A percentile compares a stretch with the other conserved stretches of the same genome.
Conservation (phyloP, 2,329 filamentous ascomycete genomes). For the Cyphellophora attinorum region DNA sequence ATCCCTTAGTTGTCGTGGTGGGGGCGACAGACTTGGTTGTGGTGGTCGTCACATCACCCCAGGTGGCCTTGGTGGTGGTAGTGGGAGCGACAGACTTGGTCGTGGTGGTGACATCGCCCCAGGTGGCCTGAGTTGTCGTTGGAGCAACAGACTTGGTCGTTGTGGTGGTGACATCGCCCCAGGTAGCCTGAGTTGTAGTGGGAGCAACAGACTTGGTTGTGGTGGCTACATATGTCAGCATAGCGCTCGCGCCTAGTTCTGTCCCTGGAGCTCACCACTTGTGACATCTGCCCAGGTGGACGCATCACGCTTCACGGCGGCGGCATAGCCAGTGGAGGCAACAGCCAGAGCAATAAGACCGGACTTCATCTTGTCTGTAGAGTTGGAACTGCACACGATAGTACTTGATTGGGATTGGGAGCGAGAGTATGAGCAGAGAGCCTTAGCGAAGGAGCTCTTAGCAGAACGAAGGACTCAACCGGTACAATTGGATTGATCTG, state of each 20-base stretch:
- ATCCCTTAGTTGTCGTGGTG: slow-evolving; percentile 27
- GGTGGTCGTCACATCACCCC: slow-evolving; percentile 8
- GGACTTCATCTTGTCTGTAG: slow-evolving; percentile 18
- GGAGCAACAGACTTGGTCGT: slow-evolving; percentile 14
- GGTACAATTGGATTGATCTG: slow-evolving; percentile 5
- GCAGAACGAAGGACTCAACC: slow-evolving; percentile 9
- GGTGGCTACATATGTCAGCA: slow-evolving; percentile 18
- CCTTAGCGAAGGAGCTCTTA: slow-evolving; percentile 39
- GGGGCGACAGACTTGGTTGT: slow-evolving; percentile 7
- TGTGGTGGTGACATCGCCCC: slow-evolving; percentile 5
- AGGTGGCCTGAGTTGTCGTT: slow-evolving; percentile 18
- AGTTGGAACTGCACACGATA: slow-evolving; percentile 2
- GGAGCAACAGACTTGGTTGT: slow-evolving; percentile 17
- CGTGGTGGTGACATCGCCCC: slow-evolving; percentile 5
- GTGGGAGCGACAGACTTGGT: slow-evolving; percentile 15
- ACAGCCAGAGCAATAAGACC: slow-evolving; percentile 19
- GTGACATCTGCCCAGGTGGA: too few relatives aligned
- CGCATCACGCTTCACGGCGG: slow-evolving; percentile 12
- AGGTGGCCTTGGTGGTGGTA: slow-evolving; percentile 25
- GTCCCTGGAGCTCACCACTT: slow-evolving; percentile 10
- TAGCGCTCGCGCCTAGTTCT: slow-evolving; percentile 10
- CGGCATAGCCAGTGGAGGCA: slow-evolving; percentile 16
- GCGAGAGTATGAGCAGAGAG: slow-evolving; percentile 2
- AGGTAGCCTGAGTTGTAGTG: slow-evolving; percentile 18
- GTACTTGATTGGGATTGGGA: not conserved